Evolutionary conservation across 1,284 basidiomycete species (phyloP).

Genomic region (Leccinum fallax): DNA sequence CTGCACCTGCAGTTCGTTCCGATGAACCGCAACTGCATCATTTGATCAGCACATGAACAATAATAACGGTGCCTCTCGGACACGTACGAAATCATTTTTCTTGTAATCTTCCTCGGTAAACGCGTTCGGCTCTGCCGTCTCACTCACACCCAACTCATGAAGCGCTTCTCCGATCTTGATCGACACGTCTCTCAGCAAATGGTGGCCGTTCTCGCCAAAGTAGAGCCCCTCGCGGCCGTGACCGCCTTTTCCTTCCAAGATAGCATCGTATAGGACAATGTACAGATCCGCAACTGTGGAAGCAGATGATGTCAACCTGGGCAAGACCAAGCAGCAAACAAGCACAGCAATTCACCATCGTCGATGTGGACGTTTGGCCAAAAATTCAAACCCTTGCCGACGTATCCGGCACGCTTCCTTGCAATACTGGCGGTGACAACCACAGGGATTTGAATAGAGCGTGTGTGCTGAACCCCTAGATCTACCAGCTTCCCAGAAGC

Average conservation of each 20-base stretch:
- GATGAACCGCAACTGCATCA: too few species aligned
- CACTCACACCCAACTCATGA: conserved; percentile 31
- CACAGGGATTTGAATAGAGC: conserved; percentile 42
- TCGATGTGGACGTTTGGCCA: conserved; percentile 33
- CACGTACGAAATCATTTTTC: conserved; percentile 20
- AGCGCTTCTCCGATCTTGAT: conserved; percentile 34
- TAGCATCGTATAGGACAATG: conserved; percentile 36
- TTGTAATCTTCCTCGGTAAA: conserved; percentile 38
- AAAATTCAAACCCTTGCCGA: conserved; percentile 23
- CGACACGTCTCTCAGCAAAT: conserved; percentile 36
- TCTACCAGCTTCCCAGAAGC: conserved; percentile 39
- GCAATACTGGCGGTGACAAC: conserved; percentile 32
- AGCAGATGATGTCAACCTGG: conserved; percentile 2
- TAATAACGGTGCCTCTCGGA: too few species aligned
- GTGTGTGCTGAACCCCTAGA: conserved; percentile 39
- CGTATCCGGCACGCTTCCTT: conserved; percentile 38
- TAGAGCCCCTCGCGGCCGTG: conserved; percentile 55
- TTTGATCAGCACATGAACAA: not conserved
- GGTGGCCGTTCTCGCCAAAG: conserved; percentile 52
- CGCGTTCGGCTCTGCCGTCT: conserved; percentile 34
- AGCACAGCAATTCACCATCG: conserved; percentile 27
- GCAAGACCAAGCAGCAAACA: not conserved
- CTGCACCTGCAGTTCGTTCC: too few species aligned
- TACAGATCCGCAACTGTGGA: conserved; percentile 32
- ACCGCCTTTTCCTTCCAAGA: conserved; percentile 33